Evolutionary conservation across 441 rosid genomes (phyloP).

Genomic region (Mallotus japonicus): DNA sequence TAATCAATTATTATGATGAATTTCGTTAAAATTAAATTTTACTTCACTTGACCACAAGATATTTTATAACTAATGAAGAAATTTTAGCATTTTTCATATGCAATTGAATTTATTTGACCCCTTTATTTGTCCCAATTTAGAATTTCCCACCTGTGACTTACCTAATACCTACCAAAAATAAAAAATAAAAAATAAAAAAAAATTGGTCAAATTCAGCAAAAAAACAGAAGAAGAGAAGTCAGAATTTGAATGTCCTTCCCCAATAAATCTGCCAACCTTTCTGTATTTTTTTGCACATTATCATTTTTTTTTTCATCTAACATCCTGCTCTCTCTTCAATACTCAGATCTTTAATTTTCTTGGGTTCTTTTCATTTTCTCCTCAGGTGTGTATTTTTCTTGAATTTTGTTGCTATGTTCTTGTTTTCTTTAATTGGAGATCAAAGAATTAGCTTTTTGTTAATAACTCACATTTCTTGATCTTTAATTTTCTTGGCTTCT

Average conservation of each 20-base stretch:
- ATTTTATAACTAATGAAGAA: no score
- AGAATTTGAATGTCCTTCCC: no score
- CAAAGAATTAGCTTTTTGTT: not conserved
- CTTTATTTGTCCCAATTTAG: no score
- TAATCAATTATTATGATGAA: no score
- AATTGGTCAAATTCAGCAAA: no score
- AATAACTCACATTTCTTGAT: no score
- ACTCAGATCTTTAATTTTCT: constrained; percentile 24
- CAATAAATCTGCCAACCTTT: not conserved
- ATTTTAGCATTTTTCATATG: not conserved
- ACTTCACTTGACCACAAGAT: no score
- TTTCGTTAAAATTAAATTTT: no score
- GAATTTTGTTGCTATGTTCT: constrained; percentile 11
- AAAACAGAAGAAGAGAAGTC: not conserved
- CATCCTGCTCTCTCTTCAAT: not conserved
- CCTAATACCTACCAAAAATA: no score
- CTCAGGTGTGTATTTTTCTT: not conserved
- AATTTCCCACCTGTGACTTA: no score
- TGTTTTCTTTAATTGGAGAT: not conserved
- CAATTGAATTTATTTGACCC: not conserved
- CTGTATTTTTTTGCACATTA: not conserved
- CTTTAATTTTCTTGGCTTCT: constrained; percentile 3
- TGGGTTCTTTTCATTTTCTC: not conserved
- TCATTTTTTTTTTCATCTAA: not conserved
- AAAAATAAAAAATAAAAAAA: no score